phyloP scores from a whole-genome alignment of 768 basidiomycete genomes.

The Thelephora ganbajun region DNA sequence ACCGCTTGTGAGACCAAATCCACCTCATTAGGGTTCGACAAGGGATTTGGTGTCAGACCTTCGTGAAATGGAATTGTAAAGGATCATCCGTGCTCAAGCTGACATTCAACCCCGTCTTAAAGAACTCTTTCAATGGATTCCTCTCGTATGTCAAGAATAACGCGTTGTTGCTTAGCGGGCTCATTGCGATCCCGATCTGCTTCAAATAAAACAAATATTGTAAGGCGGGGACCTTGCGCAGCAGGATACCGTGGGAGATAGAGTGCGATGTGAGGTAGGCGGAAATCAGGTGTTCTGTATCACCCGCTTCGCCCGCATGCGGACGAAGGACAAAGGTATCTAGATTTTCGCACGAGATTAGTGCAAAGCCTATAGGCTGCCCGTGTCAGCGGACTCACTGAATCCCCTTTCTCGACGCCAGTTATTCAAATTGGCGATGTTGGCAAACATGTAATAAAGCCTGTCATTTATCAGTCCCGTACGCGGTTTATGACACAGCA shows the following conservation, averaged over 20 bases:
- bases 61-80: conserved; percentile 96
- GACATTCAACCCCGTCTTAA: conserved; percentile 90
- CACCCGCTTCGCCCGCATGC: conserved; percentile 95
- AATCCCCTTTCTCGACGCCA: conserved; percentile 84
- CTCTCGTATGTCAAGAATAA: conserved; percentile 93
- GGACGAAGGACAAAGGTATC: conserved; percentile 96
- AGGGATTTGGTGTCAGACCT: conserved; percentile 31
- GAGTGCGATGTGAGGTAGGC: conserved; percentile 95
- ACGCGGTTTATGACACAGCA: background rate
- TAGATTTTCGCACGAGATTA: conserved; percentile 18
- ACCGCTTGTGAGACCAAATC: background rate
- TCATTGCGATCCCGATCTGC: conserved; percentile 98
- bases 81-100: conserved; percentile 94
- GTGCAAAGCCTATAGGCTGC: background rate
- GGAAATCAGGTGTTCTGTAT: conserved; percentile 93
- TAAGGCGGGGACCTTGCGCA: conserved; percentile 93
- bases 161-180: conserved; percentile 94
- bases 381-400: conserved; percentile 41
- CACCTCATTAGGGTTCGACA: background rate
- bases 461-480: conserved; percentile 21
- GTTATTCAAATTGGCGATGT: conserved; percentile 87
- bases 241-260: conserved; percentile 96
- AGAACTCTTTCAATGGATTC: conserved; percentile 94
- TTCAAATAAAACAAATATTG: conserved; percentile 97
- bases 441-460: conserved; percentile 97